These are phyloP conservation scores for Inga leiocalycina DNA, from an alignment of 306 rosid genomes.

Conservation along the genomic window DNA sequence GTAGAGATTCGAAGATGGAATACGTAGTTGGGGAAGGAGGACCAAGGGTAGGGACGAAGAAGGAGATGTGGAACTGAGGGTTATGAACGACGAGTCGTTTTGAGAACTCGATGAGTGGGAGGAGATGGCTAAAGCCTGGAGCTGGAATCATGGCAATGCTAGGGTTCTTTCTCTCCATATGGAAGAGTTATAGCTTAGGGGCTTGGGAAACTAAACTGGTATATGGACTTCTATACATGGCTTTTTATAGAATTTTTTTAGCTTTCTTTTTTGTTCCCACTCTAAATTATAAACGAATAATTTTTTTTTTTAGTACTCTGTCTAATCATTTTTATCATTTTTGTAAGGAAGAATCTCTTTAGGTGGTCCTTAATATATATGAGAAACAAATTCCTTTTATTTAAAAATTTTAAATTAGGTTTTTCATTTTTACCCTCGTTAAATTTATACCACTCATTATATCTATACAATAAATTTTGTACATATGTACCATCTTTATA, in stretches of 20 bases:
- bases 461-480: no score
- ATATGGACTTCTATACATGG: background rate
- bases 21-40: background rate
- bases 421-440: no score
- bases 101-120: background rate
- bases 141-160: background rate
- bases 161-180: background rate
- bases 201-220: background rate
- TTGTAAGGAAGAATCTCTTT: no score
- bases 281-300: no score
- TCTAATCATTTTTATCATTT: no score
- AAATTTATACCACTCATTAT: no score
- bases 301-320: no score
- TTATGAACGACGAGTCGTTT: background rate
- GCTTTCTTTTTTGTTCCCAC: background rate
- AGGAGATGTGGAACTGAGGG: background rate
- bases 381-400: no score
- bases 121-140: conserved; percentile 1
- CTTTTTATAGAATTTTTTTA: background rate
- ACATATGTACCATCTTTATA: no score
- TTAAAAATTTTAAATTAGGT: no score
- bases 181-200: background rate
- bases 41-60: background rate
- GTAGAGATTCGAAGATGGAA: background rate
- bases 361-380: no score